phyloP scores from a whole-genome alignment of 2,329 filamentous ascomycete species.

The Fusarium begoniae region DNA sequence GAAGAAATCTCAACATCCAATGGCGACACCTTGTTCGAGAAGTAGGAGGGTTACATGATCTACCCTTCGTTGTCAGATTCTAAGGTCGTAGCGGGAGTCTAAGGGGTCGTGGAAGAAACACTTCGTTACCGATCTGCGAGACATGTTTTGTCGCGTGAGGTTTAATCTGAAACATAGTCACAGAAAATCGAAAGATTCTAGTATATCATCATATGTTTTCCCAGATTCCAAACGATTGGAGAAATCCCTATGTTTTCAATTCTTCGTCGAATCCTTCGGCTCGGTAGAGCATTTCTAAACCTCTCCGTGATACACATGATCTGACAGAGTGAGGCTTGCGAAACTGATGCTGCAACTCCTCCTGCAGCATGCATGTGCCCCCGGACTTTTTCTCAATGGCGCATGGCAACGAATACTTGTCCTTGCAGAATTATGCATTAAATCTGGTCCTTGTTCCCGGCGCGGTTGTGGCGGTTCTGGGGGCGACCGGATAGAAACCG shows the following conservation, averaged over 20 bases:
- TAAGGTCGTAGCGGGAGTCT: neutral
- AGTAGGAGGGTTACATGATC: slow-evolving; percentile 17
- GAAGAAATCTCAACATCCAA: slow-evolving; percentile 9
- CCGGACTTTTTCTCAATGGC: slow-evolving; percentile 5
- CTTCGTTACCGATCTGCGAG: slow-evolving; percentile 6
- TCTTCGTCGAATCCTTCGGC: neutral
- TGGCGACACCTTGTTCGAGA: neutral
- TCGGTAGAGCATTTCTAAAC: neutral
- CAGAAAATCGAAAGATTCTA: slow-evolving; percentile 21
- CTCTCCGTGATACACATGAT: slow-evolving; percentile 12
- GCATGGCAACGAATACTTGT: slow-evolving; percentile 1
- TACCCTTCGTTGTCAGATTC: slow-evolving; percentile 1
- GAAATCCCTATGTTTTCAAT: neutral
- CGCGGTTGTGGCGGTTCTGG: slow-evolving; percentile 10
- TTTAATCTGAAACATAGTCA: slow-evolving; percentile 15
- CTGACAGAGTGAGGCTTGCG: slow-evolving; percentile 15
- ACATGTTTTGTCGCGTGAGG: slow-evolving; percentile 16
- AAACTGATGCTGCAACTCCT: slow-evolving; percentile 5
- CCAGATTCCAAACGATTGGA: neutral
- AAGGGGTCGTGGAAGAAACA: neutral
- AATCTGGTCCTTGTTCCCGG: slow-evolving; percentile 7
- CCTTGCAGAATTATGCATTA: neutral
- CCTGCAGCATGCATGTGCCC: slow-evolving; percentile 13
- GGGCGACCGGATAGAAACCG: slow-evolving; percentile 22
- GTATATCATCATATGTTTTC: slow-evolving; percentile 6